Evolutionary conservation across 139 green algal genomes (phyloP), one percentile per base, ranked within the genome.

Genomic region (Closterium sp.): DNA sequence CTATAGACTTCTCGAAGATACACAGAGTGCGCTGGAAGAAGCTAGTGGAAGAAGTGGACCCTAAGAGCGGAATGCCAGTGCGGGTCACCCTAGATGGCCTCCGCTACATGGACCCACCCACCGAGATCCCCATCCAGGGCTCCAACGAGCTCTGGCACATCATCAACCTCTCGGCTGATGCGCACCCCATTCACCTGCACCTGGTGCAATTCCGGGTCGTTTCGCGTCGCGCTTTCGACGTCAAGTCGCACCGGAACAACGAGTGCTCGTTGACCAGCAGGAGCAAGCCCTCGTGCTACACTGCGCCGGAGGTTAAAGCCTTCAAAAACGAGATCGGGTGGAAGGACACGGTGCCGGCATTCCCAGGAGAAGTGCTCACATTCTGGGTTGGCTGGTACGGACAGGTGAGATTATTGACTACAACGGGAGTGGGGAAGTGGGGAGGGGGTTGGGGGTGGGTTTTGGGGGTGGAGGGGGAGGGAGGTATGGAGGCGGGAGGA

Each of bases 151-250:
- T 93, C n/a, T 93, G 90, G 90, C 21, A 30, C 23, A 43, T 93
- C 85, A 90, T 93, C 31, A 93, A 93, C 38, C 85, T 89, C 25
- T 36, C 85, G 25, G 85, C 30, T 7, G 90, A 93, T 32, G 30
- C 85, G 30, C 90, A 89, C 84, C 85, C 90, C 12, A 76, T 93
- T 35, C 90, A 93, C 64, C 9, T 93, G n/a, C 90, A 93, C 36
- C 32, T 93, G 33, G 32, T 86, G 12, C 84, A 83, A 21, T 43
- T 76, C 64, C 89, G 76, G 23, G 43, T 92, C 33, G 30, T 92
- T 23, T 90, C n/a, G 9, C 89, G 89, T 3, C 32, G 34, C 66
- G 32, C 89, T 21, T 36, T 92, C 28, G 89, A 92, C 89, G 36
- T 12, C 9, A 33, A 38, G 31, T 21, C 33, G 23, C 84, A 89